Base-by-base conservation (phyloP, 1,284 basidiomycete species). In the Vanrija pseudolonga region DNA sequence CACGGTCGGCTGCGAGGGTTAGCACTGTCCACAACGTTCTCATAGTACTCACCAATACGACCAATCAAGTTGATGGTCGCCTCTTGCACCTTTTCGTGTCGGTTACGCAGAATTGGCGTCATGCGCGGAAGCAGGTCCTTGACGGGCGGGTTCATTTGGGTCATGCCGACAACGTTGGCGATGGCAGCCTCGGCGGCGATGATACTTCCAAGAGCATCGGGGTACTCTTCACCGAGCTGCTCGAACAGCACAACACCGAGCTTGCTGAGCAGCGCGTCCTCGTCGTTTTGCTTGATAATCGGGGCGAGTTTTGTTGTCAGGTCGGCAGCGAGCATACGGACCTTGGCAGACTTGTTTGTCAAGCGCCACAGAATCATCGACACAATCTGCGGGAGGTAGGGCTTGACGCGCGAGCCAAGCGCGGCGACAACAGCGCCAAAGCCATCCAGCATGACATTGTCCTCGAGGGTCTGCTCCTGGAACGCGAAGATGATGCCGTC, bases 141-240 rank as follows among this genome's bases (percentile, higher is more conserved):
- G 46, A 98, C 93, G 0, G 94, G 96, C 18, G 96, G 96, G 74
- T 96, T 98, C 96, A 99, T 98, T 77, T 98, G 92, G 12, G 95
- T 97, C 96, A 99, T 98, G 78, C 96, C 96, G 58, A 98, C 94
- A 32, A 98, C 96, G 68, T 98, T 98, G 63, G 96, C 96, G 69
- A 99, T 98, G 45, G 95, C 94, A 61, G 90, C 93, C 73, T 96
- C 92, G 45, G 96, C 96, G 45, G 93, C 91, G 73, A 98, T 99
- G 77, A 99, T 97, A 79, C 91, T 95, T 69, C 93, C 96, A 22
- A 98, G 83, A 0, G 95, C 96, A 76, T 99, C 96, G 11, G 95
- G 96, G 72, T 98, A 98, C 79, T 98, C 96, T 79, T 98, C 96
- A 74, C 96, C 96, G 51, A 99, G 84, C 76, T 98, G 96, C 75